phyloP scores from a whole-genome alignment of 495 filamentous ascomycete genomes.

The Aspergillus olivimuriae region DNA sequence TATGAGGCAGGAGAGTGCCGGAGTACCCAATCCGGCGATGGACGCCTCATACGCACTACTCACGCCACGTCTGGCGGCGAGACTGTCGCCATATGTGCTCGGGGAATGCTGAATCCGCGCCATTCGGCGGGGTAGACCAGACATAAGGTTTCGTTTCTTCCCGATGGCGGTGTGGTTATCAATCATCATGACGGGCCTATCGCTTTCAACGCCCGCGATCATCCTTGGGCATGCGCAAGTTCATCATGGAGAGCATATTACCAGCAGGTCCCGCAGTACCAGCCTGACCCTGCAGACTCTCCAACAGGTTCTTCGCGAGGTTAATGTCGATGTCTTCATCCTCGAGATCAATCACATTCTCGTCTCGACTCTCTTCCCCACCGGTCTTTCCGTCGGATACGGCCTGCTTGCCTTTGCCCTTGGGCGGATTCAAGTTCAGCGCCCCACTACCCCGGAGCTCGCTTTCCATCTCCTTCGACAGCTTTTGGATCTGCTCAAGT shows the following conservation, averaged over 20 bases:
- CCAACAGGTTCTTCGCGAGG: conserved; percentile 83
- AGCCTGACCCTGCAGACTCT: conserved; percentile 83
- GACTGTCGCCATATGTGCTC: too few species aligned
- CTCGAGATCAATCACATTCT: conserved; percentile 30
- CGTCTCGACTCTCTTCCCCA: conserved; percentile 10
- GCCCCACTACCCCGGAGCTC: conserved; percentile 76
- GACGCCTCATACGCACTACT: too few species aligned
- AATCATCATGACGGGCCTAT: too few species aligned
- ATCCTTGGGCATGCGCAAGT: conserved; percentile 70
- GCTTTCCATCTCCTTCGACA: conserved; percentile 71
- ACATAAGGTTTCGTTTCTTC: too few species aligned
- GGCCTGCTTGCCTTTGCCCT: conserved; percentile 15
- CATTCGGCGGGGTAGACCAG: too few species aligned
- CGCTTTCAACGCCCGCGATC: conserved; percentile 37
- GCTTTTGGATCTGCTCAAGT: conserved; percentile 59
- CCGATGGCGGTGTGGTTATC: too few species aligned
- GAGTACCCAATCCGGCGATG: too few species aligned
- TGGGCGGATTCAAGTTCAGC: conserved; percentile 51
- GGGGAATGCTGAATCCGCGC: too few species aligned
- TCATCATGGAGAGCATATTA: conserved; percentile 81
- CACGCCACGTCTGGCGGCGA: too few species aligned
- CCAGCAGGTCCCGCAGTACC: conserved; percentile 79
- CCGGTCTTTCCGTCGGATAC: conserved; percentile 8
- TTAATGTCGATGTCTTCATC: conserved; percentile 77
- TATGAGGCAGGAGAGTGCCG: too few species aligned